Conservation (phyloP, 129 eudicot genomes). For the Chrysanthemum makinoi region DNA sequence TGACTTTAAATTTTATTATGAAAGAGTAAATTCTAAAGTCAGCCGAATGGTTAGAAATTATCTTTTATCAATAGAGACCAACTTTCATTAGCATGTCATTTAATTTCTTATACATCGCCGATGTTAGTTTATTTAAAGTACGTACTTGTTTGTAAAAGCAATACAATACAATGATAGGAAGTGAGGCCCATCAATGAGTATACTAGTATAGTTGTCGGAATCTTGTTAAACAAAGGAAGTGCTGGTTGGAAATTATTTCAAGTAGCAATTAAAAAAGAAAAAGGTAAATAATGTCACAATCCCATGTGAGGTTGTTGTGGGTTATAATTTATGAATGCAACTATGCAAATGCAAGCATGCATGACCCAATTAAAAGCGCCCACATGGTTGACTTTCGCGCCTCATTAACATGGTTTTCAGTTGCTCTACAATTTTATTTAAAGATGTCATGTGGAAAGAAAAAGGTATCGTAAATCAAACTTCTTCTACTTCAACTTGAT, state of each 20-base stretch:
- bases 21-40: too few relatives aligned
- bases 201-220: conserved; percentile 20
- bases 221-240: conserved; percentile 14
- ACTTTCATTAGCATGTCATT: too few relatives aligned
- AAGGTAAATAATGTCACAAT: conserved; percentile 28
- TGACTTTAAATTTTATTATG: too few relatives aligned
- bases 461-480: too few relatives aligned
- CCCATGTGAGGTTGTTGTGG: conserved; percentile 36
- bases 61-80: too few relatives aligned
- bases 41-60: too few relatives aligned
- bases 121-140: not conserved
- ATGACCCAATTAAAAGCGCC: conserved; percentile 14
- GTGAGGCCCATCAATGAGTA: conserved; percentile 2
- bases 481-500: too few relatives aligned
- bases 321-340: conserved; percentile 1
- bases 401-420: not conserved
- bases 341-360: conserved; percentile 25
- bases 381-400: conserved; percentile 20
- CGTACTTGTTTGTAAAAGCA: not conserved
- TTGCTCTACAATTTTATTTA: too few relatives aligned
- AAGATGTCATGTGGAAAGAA: too few relatives aligned
- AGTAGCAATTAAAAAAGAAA: not conserved
- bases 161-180: not conserved
- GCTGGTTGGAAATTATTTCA: conserved; percentile 14
- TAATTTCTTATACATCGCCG: too few relatives aligned